phyloP scores from a whole-genome alignment of 2,329 filamentous ascomycete species.

The Cytospora chrysosperma region DNA sequence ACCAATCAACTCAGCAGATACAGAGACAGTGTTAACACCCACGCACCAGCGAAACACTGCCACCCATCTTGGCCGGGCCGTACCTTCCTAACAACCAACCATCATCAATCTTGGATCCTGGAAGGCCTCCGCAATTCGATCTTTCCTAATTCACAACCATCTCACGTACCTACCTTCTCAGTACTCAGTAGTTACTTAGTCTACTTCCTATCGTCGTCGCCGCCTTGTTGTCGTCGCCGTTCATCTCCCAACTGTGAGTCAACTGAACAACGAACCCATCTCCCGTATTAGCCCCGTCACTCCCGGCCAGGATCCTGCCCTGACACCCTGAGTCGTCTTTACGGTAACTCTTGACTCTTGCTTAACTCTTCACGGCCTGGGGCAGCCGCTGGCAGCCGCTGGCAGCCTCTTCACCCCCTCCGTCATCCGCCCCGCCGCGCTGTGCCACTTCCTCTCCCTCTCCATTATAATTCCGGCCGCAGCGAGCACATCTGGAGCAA shows the following conservation, averaged over 20 bases:
- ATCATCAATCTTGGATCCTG: not conserved
- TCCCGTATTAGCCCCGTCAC: conserved; percentile 1
- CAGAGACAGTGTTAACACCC: not conserved
- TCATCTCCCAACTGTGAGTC: not conserved
- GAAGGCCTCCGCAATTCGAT: not conserved
- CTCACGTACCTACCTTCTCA: not conserved
- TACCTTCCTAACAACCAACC: not conserved
- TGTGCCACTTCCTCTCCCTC: conserved; percentile 6
- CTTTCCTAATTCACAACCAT: not conserved
- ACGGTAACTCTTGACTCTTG: not conserved
- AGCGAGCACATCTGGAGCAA: not conserved
- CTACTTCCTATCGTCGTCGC: not conserved
- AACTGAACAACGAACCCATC: not conserved
- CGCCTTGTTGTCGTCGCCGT: not conserved
- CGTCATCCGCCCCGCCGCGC: conserved; percentile 22
- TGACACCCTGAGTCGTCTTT: not conserved
- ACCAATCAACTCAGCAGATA: not conserved
- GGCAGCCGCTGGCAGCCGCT: no score
- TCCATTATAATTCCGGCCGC: conserved; percentile 14
- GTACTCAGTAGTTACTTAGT: not conserved
- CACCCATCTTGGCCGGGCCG: not conserved
- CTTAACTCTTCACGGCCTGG: not conserved
- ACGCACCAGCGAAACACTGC: not conserved
- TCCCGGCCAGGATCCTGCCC: conserved; percentile 9
- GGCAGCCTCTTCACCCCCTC: conserved; percentile 15